A percentile compares a stretch with the other conserved stretches of the same genome.
These are phyloP conservation scores for Calcarisporium arbuscula DNA, from an alignment of 2,329 filamentous ascomycete species.

Conservation along the genomic window DNA sequence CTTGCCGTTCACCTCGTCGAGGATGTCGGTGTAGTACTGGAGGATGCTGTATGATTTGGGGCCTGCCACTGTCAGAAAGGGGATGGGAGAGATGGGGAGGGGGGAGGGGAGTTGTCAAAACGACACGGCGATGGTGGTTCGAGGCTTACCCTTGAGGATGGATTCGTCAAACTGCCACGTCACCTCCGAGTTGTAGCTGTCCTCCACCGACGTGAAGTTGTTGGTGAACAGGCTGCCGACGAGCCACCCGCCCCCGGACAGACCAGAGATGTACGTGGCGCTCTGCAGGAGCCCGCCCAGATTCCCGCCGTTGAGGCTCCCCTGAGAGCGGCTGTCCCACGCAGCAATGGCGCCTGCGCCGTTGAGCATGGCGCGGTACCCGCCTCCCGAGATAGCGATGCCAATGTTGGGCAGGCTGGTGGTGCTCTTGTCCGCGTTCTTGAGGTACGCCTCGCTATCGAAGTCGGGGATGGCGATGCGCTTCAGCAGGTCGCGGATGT, in stretches of 20 bases:
- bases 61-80: constrained; percentile 13
- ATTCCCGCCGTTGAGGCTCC: constrained; percentile 46
- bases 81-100: not conserved
- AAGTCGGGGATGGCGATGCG: constrained; percentile 72
- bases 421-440: constrained; percentile 20
- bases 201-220: constrained; percentile 64
- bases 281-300: constrained; percentile 77
- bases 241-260: constrained; percentile 81
- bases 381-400: constrained; percentile 75
- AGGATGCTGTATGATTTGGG: constrained; percentile 29
- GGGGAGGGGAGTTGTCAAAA: not conserved
- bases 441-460: constrained; percentile 67
- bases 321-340: constrained; percentile 65
- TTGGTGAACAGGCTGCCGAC: constrained; percentile 78
- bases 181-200: constrained; percentile 24
- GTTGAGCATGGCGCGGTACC: constrained; percentile 80
- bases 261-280: constrained; percentile 71
- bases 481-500: constrained; percentile 68
- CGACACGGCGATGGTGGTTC: not conserved
- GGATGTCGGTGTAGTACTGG: constrained; percentile 32
- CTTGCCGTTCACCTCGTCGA: constrained; percentile 29
- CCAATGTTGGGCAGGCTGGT: constrained; percentile 52
- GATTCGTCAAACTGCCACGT: constrained; percentile 36
- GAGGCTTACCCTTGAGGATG: constrained; percentile 31
- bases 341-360: constrained; percentile 75